phyloP scores from a whole-genome alignment of 441 rosid genomes.

The Pelargonium australe region DNA sequence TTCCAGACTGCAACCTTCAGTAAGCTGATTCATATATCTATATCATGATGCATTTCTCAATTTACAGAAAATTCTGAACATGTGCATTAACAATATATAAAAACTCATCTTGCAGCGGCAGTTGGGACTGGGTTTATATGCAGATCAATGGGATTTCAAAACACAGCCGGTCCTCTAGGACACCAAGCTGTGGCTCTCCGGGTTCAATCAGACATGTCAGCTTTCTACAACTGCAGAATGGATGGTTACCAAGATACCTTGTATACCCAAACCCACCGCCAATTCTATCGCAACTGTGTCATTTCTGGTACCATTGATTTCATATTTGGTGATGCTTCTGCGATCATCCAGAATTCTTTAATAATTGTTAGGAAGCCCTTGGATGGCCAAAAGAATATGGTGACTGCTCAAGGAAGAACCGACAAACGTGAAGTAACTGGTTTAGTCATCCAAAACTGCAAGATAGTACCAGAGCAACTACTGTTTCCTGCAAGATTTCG shows the following conservation, averaged over 20 bases:
- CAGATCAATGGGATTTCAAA: conserved; percentile 43
- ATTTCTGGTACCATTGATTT: conserved; percentile 44
- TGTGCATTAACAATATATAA: too few species aligned
- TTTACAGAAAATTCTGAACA: too few species aligned
- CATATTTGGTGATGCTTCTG: conserved; percentile 46
- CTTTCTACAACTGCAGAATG: conserved; percentile 47
- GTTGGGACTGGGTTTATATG: conserved; percentile 46
- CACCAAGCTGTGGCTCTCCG: conserved; percentile 58
- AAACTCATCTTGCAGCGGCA: conserved; percentile 24
- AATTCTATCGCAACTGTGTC: conserved; percentile 46
- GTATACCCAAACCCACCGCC: conserved; percentile 44
- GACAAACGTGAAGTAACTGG: conserved; percentile 43
- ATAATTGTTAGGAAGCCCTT: conserved; percentile 46
- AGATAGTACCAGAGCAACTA: conserved; percentile 35
- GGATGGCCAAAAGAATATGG: conserved; percentile 33
- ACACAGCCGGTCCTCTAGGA: conserved; percentile 41
- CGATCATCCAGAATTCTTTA: conserved; percentile 44
- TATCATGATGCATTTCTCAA: too few species aligned
- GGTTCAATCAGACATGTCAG: conserved; percentile 44
- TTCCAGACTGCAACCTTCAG: conserved; percentile 35
- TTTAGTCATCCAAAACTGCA: conserved; percentile 36
- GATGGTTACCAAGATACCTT: conserved; percentile 49
- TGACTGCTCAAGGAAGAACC: conserved; percentile 48
- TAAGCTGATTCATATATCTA: too few species aligned
- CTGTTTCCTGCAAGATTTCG: conserved; percentile 35